Base-by-base conservation (phyloP, 2,329 filamentous ascomycete species). In the Didymella keratinophila region DNA sequence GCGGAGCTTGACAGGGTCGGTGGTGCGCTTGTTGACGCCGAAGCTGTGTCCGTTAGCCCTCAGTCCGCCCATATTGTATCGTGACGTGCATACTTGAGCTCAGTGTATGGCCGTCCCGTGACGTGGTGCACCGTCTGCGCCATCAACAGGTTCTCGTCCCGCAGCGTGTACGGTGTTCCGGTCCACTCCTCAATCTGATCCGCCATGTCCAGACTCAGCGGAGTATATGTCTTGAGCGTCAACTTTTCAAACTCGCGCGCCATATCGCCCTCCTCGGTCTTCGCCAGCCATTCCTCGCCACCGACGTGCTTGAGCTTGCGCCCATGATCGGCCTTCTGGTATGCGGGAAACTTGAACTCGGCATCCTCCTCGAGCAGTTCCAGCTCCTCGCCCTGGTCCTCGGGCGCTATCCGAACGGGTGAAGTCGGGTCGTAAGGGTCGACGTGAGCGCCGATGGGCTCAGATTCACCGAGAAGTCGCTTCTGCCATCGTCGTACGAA, bases 281-380 rank as follows among this genome's bases (percentile, higher is more conserved):
- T 62, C 61, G 70, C 70, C 32, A 74, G 66, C 78, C 78, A 81
- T 52, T 80, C 68, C 58, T 81, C 79, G 7, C 77, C 76, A 36
- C 87, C 87, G 32, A 89, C 78, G 48, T 75, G 76, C 63, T 83
- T 79, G 58, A 89, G 71, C 0, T 81, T 82, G 20, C 34, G 45
- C 12, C 53, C 49, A 5, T 59, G 41, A 14, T 61, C 39, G 2
- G 66, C 63, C 20, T 58, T 60, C 20, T 46, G 52, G 46, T 72
- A 60, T 23, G 36, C 27, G 21, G 49, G 47, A 18, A 51, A 54
- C 30, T 14, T n/a, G 2, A 27, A 16, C 23, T 2, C 51, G 50
- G 23, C 56, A 9, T 71, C 69, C 1, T 73, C 69, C 4, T 71
- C 73, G 12, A 76, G 60, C 16, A 72, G 64, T 50, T 76, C 72